Conservation (phyloP, 805 yeast species). For the Saccharomycopsis vini region DNA sequence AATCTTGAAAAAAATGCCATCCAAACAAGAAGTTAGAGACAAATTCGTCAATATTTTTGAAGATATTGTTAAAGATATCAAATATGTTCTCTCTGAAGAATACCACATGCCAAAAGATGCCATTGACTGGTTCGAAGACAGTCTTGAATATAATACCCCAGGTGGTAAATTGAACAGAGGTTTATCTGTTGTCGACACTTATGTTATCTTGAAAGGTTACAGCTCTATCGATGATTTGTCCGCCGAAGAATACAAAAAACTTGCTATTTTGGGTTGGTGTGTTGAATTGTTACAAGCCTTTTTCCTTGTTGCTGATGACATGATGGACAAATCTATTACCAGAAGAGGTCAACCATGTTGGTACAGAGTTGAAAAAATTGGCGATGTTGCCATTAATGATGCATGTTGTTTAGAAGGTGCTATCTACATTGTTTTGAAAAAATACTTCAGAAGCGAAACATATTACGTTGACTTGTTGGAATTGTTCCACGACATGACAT, state of each 20-base stretch:
- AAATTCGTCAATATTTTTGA: constrained; percentile 67
- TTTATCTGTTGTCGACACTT: constrained; percentile 88
- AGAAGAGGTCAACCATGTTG: constrained; percentile 99
- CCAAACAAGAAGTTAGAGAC: constrained; percentile 31
- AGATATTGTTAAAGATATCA: constrained; percentile 65
- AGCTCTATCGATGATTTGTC: constrained; percentile 48
- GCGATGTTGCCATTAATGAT: constrained; percentile 93
- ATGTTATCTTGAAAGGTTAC: constrained; percentile 64
- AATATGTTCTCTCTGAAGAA: constrained; percentile 41
- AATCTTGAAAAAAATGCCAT: no score
- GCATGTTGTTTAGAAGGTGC: constrained; percentile 95
- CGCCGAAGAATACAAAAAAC: constrained; percentile 66
- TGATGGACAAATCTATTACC: constrained; percentile 94
- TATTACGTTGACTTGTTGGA: constrained; percentile 88
- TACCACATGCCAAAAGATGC: constrained; percentile 86
- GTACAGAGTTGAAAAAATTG: constrained; percentile 75
- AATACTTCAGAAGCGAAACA: constrained; percentile 70
- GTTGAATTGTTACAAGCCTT: constrained; percentile 92
- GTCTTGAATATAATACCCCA: constrained; percentile 77
- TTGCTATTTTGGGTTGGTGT: constrained; percentile 91
- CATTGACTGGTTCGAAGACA: constrained; percentile 69
- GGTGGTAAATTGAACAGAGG: constrained; percentile 98
- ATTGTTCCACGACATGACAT: constrained; percentile 92
- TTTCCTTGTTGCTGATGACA: constrained; percentile 95
- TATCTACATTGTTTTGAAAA: constrained; percentile 80